Evolutionary conservation across 2,329 filamentous ascomycete species (phyloP).

Genomic region (Huntiella moniliformis): DNA sequence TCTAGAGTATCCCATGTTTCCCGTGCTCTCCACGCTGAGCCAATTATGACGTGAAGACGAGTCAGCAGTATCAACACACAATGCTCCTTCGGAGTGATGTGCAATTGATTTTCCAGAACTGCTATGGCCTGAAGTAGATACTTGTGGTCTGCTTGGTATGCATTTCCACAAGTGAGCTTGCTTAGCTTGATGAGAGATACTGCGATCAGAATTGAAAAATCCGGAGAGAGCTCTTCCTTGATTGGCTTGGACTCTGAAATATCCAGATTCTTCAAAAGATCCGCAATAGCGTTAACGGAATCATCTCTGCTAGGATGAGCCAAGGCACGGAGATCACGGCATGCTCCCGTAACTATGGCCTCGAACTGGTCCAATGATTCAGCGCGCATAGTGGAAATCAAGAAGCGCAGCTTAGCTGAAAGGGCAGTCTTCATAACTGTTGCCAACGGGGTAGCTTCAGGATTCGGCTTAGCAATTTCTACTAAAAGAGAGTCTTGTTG

Average conservation of each 20-base stretch:
- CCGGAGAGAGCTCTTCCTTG: constrained; percentile 11
- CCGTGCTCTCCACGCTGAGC: constrained; percentile 28
- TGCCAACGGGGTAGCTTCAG: constrained; percentile 18
- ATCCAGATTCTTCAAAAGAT: constrained; percentile 4
- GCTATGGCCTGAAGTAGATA: constrained; percentile 29
- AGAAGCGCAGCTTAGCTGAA: constrained; percentile 12
- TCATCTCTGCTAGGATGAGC: not conserved
- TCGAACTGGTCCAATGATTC: constrained; percentile 25
- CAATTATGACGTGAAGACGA: constrained; percentile 32
- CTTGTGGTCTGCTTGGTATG: constrained; percentile 4
- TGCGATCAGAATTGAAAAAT: constrained; percentile 11
- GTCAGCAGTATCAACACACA: constrained; percentile 30
- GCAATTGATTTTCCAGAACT: constrained; percentile 30
- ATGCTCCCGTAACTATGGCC: constrained; percentile 16
- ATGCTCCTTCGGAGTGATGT: constrained; percentile 26
- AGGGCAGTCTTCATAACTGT: constrained; percentile 7
- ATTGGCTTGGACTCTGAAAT: constrained; percentile 5
- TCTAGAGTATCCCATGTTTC: constrained; percentile 31
- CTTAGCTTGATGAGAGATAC: constrained; percentile 8
- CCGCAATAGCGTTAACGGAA: constrained; percentile 12
- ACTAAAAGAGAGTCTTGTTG: constrained; percentile 13
- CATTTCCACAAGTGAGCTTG: not conserved
- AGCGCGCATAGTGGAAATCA: constrained; percentile 30
- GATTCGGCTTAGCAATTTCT: constrained; percentile 21
- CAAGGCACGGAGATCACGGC: constrained; percentile 3